These are phyloP conservation scores for Capsella rubella DNA, from an alignment of 441 rosid species.

Conservation along the genomic window DNA sequence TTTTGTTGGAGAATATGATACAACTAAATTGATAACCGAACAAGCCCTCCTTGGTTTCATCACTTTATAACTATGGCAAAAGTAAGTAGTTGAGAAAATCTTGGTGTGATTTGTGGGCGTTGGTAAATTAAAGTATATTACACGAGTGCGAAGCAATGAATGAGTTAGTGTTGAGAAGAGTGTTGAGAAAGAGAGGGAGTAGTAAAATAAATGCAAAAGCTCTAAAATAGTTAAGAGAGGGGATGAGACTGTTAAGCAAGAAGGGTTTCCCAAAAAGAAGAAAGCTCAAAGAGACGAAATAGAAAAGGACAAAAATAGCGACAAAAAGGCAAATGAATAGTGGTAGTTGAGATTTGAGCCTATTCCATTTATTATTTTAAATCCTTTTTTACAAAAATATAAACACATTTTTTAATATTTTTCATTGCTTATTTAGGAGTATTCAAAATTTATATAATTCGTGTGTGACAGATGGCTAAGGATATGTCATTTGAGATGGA, in stretches of 20 bases:
- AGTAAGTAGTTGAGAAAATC: conserved; percentile 1
- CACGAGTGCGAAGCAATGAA: conserved; percentile 12
- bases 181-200: conserved; percentile 26
- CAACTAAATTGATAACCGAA: conserved; percentile 4
- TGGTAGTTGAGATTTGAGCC: conserved; percentile 40
- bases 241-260: conserved; percentile 42
- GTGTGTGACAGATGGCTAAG: conserved; percentile 41
- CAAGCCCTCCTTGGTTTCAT: conserved; percentile 25
- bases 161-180: conserved; percentile 27
- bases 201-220: conserved; percentile 37
- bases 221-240: conserved; percentile 33
- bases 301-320: conserved; percentile 40
- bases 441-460: conserved; percentile 10
- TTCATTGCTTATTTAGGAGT: neutral
- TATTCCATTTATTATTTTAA: conserved; percentile 36
- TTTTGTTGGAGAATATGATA: no score
- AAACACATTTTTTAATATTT: neutral
- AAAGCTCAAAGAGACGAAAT: conserved; percentile 40
- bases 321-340: conserved; percentile 43
- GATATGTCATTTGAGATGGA: conserved; percentile 45
- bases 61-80: conserved; percentile 23
- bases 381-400: neutral
- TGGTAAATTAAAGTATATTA: neutral
- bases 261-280: conserved; percentile 42
- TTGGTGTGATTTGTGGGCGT: conserved; percentile 22